Evolutionary conservation across 2,329 filamentous ascomycete species (phyloP), one percentile per base, ranked within the genome.

Genomic region (Ophiognomonia clavigignenti-juglandacearum): DNA sequence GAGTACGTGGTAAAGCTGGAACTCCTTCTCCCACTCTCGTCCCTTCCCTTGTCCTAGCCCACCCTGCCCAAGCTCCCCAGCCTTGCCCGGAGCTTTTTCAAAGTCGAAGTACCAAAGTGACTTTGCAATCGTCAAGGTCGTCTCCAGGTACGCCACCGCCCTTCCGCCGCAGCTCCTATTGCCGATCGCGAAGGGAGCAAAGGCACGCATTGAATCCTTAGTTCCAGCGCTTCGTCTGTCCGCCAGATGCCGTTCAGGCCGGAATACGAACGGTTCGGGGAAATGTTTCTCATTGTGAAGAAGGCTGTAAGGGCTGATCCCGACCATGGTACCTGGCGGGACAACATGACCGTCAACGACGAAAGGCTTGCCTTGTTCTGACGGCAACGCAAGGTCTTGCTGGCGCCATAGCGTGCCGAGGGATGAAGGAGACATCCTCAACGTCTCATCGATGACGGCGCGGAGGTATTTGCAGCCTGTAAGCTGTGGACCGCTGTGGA

Each of bases 191-290:
- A 50, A 50, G 5, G 47, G 47, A 14, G 29, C 31, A 36, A 39
- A 39, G 7, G 50, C 50, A 11, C 27, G 26, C 23, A 42, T 23
- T 43, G 47, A 44, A 7, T 10, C 6, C 34, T 18, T n/a, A 7
- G 20, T n/a, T 18, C 5, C 34, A 11, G 34, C 16, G 4, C 6
- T 19, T n/a, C 20, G 16, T 6, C 20, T 14, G 16, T n/a, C 16
- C 16, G 2, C 58, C 3, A 68, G 57, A 64, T 65, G 68, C 1
- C 65, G 61, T 36, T 67, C 63, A 2, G 66, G 65, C 0, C 56
- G 50, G 42, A 56, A 69, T 1, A 26, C 48, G 35, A 53, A 57
- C 2, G 65, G 57, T 2, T 62, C 52, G 1, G 59, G 57, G 43
- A 59, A 67, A 50, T 65, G 64, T 5, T 54, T 52, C 22, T 52